Percentiles rank a stretch among this genome's conserved stretches.
These are phyloP conservation scores for Lichtheimia hyalospora DNA, from an alignment of 371 early-diverging fungal species.

Conservation along the genomic window DNA sequence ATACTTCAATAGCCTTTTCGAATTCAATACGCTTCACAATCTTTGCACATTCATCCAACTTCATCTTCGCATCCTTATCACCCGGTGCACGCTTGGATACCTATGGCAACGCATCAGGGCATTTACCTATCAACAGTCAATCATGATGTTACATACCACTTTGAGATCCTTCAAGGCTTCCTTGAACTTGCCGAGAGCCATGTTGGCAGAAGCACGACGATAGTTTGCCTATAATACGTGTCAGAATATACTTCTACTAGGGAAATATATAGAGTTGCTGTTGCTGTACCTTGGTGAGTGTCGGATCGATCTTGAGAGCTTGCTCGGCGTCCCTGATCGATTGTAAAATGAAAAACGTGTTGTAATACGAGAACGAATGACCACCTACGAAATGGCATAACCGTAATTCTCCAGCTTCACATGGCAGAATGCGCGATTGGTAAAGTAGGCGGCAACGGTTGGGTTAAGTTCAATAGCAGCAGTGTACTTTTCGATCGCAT, in stretches of 20 bases:
- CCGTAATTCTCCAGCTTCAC: constrained; percentile 89
- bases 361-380: not conserved
- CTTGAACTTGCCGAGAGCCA: constrained; percentile 82
- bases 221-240: constrained; percentile 68
- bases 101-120: constrained; percentile 8
- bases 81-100: constrained; percentile 66
- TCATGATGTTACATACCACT: constrained; percentile 48
- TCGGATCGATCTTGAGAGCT: constrained; percentile 83
- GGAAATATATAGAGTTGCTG: too few species aligned
- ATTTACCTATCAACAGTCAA: too few species aligned
- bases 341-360: not conserved
- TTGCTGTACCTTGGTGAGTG: constrained; percentile 72
- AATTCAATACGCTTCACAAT: constrained; percentile 85
- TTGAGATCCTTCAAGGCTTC: constrained; percentile 84
- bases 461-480: constrained; percentile 84
- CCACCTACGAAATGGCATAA: constrained; percentile 73
- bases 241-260: not conserved
- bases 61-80: constrained; percentile 70
- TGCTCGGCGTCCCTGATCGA: constrained; percentile 76
- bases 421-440: constrained; percentile 93
- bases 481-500: constrained; percentile 85
- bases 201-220: constrained; percentile 85
- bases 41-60: constrained; percentile 84
- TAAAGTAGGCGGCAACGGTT: constrained; percentile 81
- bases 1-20: constrained; percentile 90